Evolutionary conservation across 208 protist genomes (phyloP), one percentile per base, ranked within the genome.

Genomic region (Wallacemonas sp.): DNA sequence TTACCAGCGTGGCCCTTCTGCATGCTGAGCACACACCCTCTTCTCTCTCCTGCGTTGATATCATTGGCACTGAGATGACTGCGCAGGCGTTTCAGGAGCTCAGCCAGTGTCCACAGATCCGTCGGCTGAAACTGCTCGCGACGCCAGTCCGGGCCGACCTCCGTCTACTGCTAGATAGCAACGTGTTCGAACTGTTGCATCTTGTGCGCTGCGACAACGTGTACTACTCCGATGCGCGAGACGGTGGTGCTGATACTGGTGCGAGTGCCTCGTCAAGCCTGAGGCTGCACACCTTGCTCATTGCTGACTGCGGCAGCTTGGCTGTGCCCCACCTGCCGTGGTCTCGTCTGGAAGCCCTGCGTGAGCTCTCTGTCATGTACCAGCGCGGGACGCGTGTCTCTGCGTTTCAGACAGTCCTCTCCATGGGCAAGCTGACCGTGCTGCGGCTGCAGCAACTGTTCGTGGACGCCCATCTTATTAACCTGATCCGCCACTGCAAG

Each of bases 81-180:
- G n/a, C 8, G 1, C 64, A 62, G 22, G 67, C 73, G 5, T 73
- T 69, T 44, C 38, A 53, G 28, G 19, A 75, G 61, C 44, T 72
- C 19, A 61, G 64, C 15, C 65, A 66, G 30, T 64, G 73, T 44
- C 62, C 46, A 11, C 22, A 65, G 6, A 47, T 76, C 36, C 54
- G 60, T 34, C 47, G 68, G 28, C 38, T 81, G 14, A 74, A 80
- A 66, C 45, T 86, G 26, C 62, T 72, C 45, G 66, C 70, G 54
- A 63, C 80, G 26, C 47, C 76, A 36, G 59, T 77, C 21, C 66
- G 77, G 5, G 69, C 49, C 8, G 81, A 86, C 59, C 62, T 79
- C 38, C 72, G 68, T 28, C 62, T 65, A 41, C 39, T 79, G n/a
- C 55, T 79, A n/a, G 70, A 72, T 42, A 63, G 61, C 3, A 70